Conservation (phyloP, 1,284 basidiomycete genomes). For the Cryptococcus hybrid region DNA sequence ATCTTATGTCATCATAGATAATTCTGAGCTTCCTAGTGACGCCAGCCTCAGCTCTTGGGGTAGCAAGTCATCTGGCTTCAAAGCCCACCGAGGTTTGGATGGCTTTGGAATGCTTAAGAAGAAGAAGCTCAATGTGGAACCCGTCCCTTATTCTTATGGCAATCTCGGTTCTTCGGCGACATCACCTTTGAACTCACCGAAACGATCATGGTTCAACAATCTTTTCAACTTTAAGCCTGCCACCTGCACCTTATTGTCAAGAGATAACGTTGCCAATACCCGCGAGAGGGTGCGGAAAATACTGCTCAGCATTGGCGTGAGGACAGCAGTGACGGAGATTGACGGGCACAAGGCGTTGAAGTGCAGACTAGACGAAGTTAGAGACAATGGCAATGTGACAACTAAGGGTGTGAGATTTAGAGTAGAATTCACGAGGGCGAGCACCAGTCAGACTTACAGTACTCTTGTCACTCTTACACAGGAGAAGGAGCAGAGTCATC, state of each 20-base stretch:
- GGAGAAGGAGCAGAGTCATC: slow-evolving; percentile 48
- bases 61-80: slow-evolving; percentile 28
- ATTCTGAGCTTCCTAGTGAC: slow-evolving; percentile 26
- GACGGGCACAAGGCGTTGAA: slow-evolving; percentile 41
- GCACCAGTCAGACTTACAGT: slow-evolving; percentile 28
- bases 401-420: slow-evolving; percentile 46
- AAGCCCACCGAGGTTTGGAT: slow-evolving; percentile 31
- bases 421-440: slow-evolving; percentile 43
- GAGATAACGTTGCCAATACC: slow-evolving; percentile 41
- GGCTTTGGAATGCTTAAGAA: slow-evolving; percentile 47
- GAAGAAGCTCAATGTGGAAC: slow-evolving; percentile 31
- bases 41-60: slow-evolving; percentile 25
- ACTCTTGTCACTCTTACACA: slow-evolving; percentile 45
- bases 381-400: slow-evolving; percentile 1
- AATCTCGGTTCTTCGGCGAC: slow-evolving; percentile 21
- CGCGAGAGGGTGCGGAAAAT: slow-evolving; percentile 30
- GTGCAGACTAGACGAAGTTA: slow-evolving; percentile 39
- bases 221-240: slow-evolving; percentile 83
- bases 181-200: slow-evolving; percentile 39
- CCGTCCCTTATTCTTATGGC: slow-evolving; percentile 28
- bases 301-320: slow-evolving; percentile 32
- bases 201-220: slow-evolving; percentile 81
- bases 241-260: slow-evolving; percentile 53
- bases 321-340: slow-evolving; percentile 37
- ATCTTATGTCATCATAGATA: slow-evolving; percentile 45